A percentile compares a stretch with the other conserved stretches of the same genome.
phyloP scores from a whole-genome alignment of 2,329 filamentous ascomycete genomes.

The Aspergillus chevalieri region DNA sequence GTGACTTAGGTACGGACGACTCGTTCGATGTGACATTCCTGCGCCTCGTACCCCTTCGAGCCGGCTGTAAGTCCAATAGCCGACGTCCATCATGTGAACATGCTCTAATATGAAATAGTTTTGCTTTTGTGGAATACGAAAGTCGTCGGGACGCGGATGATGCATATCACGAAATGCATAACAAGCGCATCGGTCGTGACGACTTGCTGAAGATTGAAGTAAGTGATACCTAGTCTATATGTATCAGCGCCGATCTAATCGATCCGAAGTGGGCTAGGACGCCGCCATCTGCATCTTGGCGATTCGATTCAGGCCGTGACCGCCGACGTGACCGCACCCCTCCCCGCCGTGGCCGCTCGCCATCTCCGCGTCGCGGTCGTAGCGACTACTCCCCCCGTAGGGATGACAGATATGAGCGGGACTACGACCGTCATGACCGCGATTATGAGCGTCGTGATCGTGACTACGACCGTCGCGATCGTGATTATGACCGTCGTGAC shows the following conservation, averaged over 20 bases:
- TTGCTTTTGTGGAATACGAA: conserved; percentile 99
- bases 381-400: conserved; percentile 79
- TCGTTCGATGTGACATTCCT: conserved; percentile 97
- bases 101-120: conserved; percentile 52
- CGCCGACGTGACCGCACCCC: conserved; percentile 63
- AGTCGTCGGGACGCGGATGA: conserved; percentile 97
- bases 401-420: conserved; percentile 76
- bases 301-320: conserved; percentile 87
- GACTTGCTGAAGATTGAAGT: conserved; percentile 98
- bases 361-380: conserved; percentile 52
- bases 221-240: conserved; percentile 24
- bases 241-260: conserved; percentile 12
- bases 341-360: conserved; percentile 63
- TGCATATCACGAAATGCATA: conserved; percentile 99
- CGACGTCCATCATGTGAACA: conserved; percentile 20
- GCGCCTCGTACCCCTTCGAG: conserved; percentile 89
- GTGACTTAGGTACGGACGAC: conserved; percentile 75
- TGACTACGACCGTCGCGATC: conserved; percentile 59
- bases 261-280: conserved; percentile 86
- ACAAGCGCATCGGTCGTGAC: conserved; percentile 94
- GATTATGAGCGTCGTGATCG: conserved; percentile 66
- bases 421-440: conserved; percentile 63
- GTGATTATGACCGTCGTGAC: conserved; percentile 45
- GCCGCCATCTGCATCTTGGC: conserved; percentile 95
- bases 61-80: conserved; percentile 69